Percentiles rank a stretch among this genome's conserved stretches.
phyloP scores from a whole-genome alignment of 2,329 filamentous ascomycete genomes.

The Microdochium nivale region DNA sequence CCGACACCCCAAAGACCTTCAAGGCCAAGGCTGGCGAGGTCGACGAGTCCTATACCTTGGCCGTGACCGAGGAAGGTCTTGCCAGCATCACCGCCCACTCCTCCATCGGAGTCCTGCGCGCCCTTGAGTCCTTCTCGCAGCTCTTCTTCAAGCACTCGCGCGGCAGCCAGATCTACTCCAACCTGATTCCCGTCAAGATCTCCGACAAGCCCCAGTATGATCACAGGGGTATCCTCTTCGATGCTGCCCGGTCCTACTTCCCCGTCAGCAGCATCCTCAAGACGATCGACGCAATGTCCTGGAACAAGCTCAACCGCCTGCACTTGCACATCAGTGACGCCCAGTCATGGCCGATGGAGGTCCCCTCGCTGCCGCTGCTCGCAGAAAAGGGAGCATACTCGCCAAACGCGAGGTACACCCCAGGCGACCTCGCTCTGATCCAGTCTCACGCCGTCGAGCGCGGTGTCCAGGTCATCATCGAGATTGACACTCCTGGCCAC shows the following conservation, averaged over 20 bases:
- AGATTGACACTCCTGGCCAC: slow-evolving; percentile 78
- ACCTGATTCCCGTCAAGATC: slow-evolving; percentile 61
- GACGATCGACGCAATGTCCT: slow-evolving; percentile 67
- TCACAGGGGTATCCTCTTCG: slow-evolving; percentile 73
- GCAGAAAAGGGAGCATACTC: slow-evolving; percentile 67
- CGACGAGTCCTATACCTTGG: slow-evolving; percentile 69
- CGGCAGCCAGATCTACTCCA: slow-evolving; percentile 55
- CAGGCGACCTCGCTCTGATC: slow-evolving; percentile 54
- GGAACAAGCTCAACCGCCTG: slow-evolving; percentile 76
- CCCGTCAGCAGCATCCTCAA: slow-evolving; percentile 58
- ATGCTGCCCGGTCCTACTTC: slow-evolving; percentile 68
- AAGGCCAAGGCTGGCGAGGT: slow-evolving; percentile 54
- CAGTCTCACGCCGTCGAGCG: slow-evolving; percentile 62
- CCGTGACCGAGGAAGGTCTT: slow-evolving; percentile 46
- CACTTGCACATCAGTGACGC: slow-evolving; percentile 77
- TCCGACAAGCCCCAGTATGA: slow-evolving; percentile 64
- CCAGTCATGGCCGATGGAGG: slow-evolving; percentile 78
- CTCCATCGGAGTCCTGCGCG: slow-evolving; percentile 61
- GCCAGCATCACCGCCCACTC: slow-evolving; percentile 57
- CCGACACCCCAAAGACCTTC: slow-evolving; percentile 44
- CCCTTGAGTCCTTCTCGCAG: slow-evolving; percentile 70
- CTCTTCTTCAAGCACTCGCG: slow-evolving; percentile 67
- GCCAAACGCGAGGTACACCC: slow-evolving; percentile 57
- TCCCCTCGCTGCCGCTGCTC: slow-evolving; percentile 65
- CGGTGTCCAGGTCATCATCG: slow-evolving; percentile 64